Percentiles rank a stretch among this genome's conserved stretches.
Conservation (phyloP, 2,329 filamentous ascomycete species). For the Coniochaeta pulveracea region DNA sequence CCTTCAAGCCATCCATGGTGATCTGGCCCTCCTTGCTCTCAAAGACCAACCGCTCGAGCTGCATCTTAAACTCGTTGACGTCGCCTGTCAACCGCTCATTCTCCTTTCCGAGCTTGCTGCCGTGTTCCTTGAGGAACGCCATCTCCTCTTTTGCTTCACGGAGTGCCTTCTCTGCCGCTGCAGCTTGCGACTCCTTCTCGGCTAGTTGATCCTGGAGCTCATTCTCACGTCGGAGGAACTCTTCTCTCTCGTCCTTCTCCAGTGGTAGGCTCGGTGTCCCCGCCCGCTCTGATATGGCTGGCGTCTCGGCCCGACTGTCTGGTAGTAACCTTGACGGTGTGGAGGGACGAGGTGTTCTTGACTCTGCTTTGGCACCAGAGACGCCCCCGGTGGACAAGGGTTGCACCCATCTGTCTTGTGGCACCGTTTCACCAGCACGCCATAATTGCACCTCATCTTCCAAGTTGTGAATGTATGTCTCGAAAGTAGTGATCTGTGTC, state of each 20-base stretch:
- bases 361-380: conserved; percentile 28
- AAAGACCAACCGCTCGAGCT: conserved; percentile 87
- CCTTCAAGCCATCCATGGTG: conserved; percentile 94
- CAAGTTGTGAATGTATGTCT: conserved; percentile 71
- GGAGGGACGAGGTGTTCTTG: conserved; percentile 36
- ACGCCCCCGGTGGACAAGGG: conserved; percentile 46
- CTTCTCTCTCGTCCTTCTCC: conserved; percentile 94
- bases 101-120: conserved; percentile 71
- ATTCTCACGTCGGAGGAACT: conserved; percentile 90
- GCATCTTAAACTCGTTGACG: conserved; percentile 91
- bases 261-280: conserved; percentile 79
- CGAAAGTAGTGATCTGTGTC: conserved; percentile 77
- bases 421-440: conserved; percentile 79
- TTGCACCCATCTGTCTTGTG: conserved; percentile 78
- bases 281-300: conserved; percentile 63
- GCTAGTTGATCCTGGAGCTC: conserved; percentile 94
- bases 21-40: conserved; percentile 96
- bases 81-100: conserved; percentile 81
- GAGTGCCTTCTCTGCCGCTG: conserved; percentile 67
- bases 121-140: conserved; percentile 72
- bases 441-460: conserved; percentile 80
- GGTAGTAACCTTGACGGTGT: conserved; percentile 38
- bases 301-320: conserved; percentile 53
- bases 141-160: conserved; percentile 82
- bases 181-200: conserved; percentile 78